phyloP scores from a whole-genome alignment of 1,284 basidiomycete species.

The Ustilago lituana region DNA sequence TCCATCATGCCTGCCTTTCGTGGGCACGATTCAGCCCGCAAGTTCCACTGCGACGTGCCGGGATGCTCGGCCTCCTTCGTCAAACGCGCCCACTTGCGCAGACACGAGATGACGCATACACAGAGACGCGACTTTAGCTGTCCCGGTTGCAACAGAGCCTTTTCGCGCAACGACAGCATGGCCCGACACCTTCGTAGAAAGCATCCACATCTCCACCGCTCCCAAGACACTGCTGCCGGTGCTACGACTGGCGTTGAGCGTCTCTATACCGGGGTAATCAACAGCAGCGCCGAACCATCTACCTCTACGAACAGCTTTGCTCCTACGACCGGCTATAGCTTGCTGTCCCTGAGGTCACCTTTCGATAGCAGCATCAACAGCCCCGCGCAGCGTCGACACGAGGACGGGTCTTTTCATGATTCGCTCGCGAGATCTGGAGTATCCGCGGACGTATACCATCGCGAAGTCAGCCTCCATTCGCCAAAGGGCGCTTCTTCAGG shows the following conservation, averaged over 20 bases:
- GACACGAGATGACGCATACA: conserved; percentile 50
- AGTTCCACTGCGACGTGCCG: conserved; percentile 32
- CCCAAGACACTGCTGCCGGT: conserved; percentile 6
- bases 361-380: conserved; percentile 12
- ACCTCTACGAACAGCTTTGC: not conserved
- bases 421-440: not conserved
- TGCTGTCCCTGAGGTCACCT: conserved; percentile 19
- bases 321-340: conserved; percentile 8
- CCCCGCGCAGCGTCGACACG: conserved; percentile 3
- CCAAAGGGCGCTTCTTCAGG: conserved; percentile 2
- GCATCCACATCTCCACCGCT: conserved; percentile 35
- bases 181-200: conserved; percentile 42
- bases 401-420: no score
- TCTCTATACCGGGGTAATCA: conserved; percentile 7
- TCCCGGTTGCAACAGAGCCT: conserved; percentile 31
- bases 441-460: conserved; percentile 5
- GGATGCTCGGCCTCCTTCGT: conserved; percentile 46
- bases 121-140: conserved; percentile 40
- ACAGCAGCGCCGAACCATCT: conserved; percentile 2
- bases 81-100: conserved; percentile 42
- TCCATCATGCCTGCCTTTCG: conserved; percentile 35
- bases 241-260: conserved; percentile 5
- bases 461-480: conserved; percentile 4
- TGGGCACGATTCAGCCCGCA: conserved; percentile 30
- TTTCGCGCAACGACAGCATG: conserved; percentile 49